phyloP scores from a whole-genome alignment of 345 rosid genomes.

The Ricinus communis region DNA sequence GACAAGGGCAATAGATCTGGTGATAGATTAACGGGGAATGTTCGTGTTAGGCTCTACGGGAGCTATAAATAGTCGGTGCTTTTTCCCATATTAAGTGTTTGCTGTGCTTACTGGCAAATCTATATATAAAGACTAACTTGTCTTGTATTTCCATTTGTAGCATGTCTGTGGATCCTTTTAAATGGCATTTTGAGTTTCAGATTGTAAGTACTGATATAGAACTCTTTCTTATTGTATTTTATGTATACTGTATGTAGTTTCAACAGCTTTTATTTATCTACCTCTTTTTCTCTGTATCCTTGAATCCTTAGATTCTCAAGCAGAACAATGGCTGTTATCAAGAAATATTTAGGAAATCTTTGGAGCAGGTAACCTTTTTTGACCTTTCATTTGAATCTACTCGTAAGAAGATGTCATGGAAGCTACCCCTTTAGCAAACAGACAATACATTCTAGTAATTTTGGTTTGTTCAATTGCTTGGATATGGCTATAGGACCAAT shows the following conservation, averaged over 20 bases:
- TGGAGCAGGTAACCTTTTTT: conserved; percentile 40
- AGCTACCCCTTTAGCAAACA: neutral
- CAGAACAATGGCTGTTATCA: conserved; percentile 34
- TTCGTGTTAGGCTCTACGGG: conserved; percentile 57
- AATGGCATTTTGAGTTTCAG: conserved; percentile 40
- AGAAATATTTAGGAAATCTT: conserved; percentile 42
- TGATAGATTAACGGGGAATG: conserved; percentile 22
- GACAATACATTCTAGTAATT: conserved; percentile 6
- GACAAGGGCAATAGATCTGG: conserved; percentile 33
- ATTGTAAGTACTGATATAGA: conserved; percentile 29
- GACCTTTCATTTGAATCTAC: conserved; percentile 6
- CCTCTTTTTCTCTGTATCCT: neutral
- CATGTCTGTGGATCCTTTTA: conserved; percentile 40
- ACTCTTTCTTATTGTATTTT: conserved; percentile 1
- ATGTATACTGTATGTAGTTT: neutral
- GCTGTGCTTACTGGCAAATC: neutral
- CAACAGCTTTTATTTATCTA: neutral
- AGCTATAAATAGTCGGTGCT: conserved; percentile 47
- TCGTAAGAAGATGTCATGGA: neutral
- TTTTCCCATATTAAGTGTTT: conserved; percentile 15
- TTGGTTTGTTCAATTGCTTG: conserved; percentile 17
- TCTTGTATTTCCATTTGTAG: conserved; percentile 31
- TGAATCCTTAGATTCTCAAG: conserved; percentile 37
- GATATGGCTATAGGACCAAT: conserved; percentile 37
- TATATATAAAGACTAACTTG: conserved; percentile 6